Evolutionary conservation across 164 flowering plant genomes (phyloP).

Genomic region (Aristolochia fimbriata): DNA sequence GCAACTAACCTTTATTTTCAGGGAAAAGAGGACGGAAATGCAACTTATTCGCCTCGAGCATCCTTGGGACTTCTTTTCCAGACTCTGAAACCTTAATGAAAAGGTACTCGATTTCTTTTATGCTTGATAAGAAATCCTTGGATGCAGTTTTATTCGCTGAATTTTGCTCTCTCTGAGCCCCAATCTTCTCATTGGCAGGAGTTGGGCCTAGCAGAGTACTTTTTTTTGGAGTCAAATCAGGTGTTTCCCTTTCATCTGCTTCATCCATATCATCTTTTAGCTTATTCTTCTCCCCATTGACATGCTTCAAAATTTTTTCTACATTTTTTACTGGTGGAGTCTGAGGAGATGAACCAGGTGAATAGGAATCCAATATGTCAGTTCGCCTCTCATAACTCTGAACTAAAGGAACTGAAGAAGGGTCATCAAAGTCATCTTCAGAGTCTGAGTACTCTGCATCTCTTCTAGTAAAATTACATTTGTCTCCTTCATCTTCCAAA

Average conservation of each 20-base stretch:
- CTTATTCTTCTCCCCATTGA: slow-evolving; percentile 6
- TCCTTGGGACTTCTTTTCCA: slow-evolving; percentile 85
- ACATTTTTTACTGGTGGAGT: slow-evolving; percentile 21
- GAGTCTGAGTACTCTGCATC: slow-evolving; percentile 34
- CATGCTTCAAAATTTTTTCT: slow-evolving; percentile 28
- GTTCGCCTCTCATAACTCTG: slow-evolving; percentile 58
- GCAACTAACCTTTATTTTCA: slow-evolving; percentile 43
- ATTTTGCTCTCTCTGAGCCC: slow-evolving; percentile 26
- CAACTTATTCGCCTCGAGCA: slow-evolving; percentile 93
- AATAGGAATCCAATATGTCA: slow-evolving; percentile 22
- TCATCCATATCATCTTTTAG: slow-evolving; percentile 4
- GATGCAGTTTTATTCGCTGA: slow-evolving; percentile 35
- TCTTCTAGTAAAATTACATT: slow-evolving; percentile 23
- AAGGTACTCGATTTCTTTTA: slow-evolving; percentile 77
- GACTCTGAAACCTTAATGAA: slow-evolving; percentile 78
- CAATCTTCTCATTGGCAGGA: slow-evolving; percentile 22
- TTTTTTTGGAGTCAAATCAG: slow-evolving; percentile 40
- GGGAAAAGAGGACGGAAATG: slow-evolving; percentile 65
- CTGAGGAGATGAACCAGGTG: slow-evolving; percentile 19
- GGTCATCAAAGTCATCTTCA: slow-evolving; percentile 83
- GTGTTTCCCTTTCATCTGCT: slow-evolving; percentile 24
- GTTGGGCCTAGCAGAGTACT: slow-evolving; percentile 19
- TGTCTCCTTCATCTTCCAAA: slow-evolving; percentile 49
- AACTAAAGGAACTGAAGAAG: slow-evolving; percentile 47
- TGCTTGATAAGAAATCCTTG: slow-evolving; percentile 66